phyloP scores from a whole-genome alignment of 257 asterid species.

The Buddleja alternifolia region DNA sequence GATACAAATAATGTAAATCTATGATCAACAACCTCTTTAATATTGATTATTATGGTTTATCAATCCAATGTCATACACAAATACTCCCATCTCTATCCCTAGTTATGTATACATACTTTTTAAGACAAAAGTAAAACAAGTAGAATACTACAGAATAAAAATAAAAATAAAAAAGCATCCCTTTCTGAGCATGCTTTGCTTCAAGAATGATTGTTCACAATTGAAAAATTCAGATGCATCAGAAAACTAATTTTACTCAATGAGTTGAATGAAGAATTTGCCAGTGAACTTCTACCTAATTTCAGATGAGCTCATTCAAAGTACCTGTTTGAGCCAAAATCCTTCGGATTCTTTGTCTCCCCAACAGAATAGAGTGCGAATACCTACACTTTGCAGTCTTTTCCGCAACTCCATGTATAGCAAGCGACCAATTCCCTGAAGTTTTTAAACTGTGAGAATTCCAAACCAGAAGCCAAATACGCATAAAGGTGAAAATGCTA shows the following conservation, averaged over 20 bases:
- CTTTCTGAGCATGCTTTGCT: conserved; percentile 2
- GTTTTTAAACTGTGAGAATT: conserved; percentile 18
- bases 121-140: not conserved
- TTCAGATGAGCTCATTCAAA: not conserved
- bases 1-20: not conserved
- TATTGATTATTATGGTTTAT: not conserved
- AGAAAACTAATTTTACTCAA: not conserved
- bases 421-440: conserved; percentile 80
- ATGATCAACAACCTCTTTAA: not conserved
- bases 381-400: conserved; percentile 77
- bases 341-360: conserved; percentile 92
- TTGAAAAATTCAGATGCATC: conserved; percentile 7
- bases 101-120: not conserved
- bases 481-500: not conserved
- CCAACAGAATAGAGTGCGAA: conserved; percentile 78
- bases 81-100: conserved; percentile 1
- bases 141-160: not conserved
- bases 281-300: not conserved
- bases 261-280: conserved; percentile 3
- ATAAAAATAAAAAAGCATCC: not conserved
- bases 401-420: conserved; percentile 64
- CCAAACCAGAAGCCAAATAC: not conserved
- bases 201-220: not conserved
- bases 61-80: not conserved
- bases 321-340: conserved; percentile 90